phyloP scores from a whole-genome alignment of 768 basidiomycete genomes.

The Boletus subcaerulescens region DNA sequence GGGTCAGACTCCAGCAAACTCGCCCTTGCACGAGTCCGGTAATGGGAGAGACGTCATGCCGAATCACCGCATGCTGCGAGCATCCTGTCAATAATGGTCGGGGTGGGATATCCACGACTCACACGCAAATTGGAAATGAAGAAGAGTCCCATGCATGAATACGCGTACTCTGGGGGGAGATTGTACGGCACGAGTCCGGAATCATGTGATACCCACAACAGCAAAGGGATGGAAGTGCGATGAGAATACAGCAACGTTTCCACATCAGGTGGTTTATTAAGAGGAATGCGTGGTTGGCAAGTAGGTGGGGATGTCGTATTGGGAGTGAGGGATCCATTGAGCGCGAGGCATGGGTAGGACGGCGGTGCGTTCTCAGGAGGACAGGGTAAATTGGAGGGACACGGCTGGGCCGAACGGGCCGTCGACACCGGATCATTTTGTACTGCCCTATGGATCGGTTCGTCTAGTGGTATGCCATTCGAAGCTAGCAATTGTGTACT shows the following conservation, averaged over 20 bases:
- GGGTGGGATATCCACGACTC: constrained; percentile 5
- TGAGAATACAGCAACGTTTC: constrained; percentile 42
- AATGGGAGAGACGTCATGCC: background rate
- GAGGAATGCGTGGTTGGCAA: constrained; percentile 15
- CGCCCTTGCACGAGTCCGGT: constrained; percentile 23
- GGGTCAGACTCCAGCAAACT: constrained; percentile 45
- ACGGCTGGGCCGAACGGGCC: background rate
- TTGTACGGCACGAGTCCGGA: constrained; percentile 24
- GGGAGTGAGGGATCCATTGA: background rate
- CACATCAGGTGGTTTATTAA: constrained; percentile 41
- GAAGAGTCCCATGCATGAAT: constrained; percentile 47
- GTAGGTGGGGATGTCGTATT: background rate
- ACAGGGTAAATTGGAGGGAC: background rate
- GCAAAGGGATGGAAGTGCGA: constrained; percentile 36
- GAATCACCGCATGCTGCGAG: constrained; percentile 16
- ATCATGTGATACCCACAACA: constrained; percentile 38
- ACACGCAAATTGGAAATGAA: constrained; percentile 41
- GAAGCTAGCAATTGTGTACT: background rate
- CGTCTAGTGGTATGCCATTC: background rate
- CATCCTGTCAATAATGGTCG: background rate
- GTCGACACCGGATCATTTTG: background rate
- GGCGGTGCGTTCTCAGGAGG: background rate
- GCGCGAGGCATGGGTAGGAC: background rate
- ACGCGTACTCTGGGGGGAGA: constrained; percentile 39
- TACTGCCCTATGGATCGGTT: background rate